Percentiles rank a stretch among this genome's conserved stretches.
Conservation (phyloP, 2,329 filamentous ascomycete genomes). For the Trichoderma cornu-damae region DNA sequence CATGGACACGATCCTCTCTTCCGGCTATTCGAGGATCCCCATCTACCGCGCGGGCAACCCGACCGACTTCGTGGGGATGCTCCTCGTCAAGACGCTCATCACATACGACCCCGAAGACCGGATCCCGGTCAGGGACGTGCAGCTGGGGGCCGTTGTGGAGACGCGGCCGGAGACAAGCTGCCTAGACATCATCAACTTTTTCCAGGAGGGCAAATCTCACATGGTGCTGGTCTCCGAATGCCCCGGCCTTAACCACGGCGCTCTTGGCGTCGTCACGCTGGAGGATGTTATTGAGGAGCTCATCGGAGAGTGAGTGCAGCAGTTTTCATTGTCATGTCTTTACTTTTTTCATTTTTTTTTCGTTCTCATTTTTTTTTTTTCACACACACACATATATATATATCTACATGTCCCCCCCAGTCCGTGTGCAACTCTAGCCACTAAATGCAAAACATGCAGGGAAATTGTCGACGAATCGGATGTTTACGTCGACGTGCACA, state of each 20-base stretch:
- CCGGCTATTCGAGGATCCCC: slow-evolving; percentile 92
- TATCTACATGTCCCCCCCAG: too few species aligned
- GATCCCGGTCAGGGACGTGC: slow-evolving; percentile 81
- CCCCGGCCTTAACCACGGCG: slow-evolving; percentile 86
- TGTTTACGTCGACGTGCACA: slow-evolving; percentile 97
- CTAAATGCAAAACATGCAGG: slow-evolving; percentile 41
- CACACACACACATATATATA: too few species aligned
- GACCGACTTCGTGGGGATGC: slow-evolving; percentile 92
- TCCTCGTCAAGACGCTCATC: slow-evolving; percentile 96
- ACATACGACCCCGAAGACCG: slow-evolving; percentile 96
- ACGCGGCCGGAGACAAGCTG: slow-evolving; percentile 94
- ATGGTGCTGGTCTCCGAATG: slow-evolving; percentile 93
- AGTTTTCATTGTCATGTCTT: background rate
- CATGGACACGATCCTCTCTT: slow-evolving; percentile 88
- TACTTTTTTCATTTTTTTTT: background rate
- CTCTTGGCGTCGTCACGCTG: slow-evolving; percentile 87
- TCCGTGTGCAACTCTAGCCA: background rate
- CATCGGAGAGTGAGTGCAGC: slow-evolving; percentile 77
- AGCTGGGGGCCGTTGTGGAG: slow-evolving; percentile 88
- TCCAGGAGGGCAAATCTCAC: slow-evolving; percentile 98
- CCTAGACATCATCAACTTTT: slow-evolving; percentile 98
- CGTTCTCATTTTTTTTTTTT: background rate
- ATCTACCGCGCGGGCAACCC: slow-evolving; percentile 82
- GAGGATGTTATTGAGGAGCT: slow-evolving; percentile 98
- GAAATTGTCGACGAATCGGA: slow-evolving; percentile 99